These are phyloP conservation scores for Sporothrix euskadiensis DNA, from an alignment of 2,329 filamentous ascomycete genomes.

Conservation along the genomic window DNA sequence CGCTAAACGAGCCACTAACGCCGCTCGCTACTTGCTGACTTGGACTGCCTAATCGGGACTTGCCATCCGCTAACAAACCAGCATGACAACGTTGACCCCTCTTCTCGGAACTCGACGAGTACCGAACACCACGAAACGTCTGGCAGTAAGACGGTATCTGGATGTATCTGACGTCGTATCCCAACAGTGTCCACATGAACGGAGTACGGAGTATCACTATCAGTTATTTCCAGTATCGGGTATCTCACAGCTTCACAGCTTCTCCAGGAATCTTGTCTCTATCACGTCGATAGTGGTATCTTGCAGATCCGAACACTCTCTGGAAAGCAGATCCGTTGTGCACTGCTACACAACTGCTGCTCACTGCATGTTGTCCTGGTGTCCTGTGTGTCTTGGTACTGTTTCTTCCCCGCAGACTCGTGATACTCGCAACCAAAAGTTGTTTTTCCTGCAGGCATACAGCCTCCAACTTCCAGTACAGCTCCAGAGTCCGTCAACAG, in stretches of 20 bases:
- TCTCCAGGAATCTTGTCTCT: not conserved
- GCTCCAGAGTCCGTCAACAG: not conserved
- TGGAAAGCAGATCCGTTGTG: not conserved
- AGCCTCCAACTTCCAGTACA: not conserved
- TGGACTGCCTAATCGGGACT: not conserved
- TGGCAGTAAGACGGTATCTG: not conserved
- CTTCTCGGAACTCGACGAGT: slow-evolving; percentile 13
- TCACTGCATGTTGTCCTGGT: not conserved
- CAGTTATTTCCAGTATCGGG: not conserved
- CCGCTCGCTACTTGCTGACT: not conserved
- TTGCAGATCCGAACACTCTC: slow-evolving; percentile 1
- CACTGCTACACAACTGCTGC: not conserved
- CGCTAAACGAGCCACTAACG: not conserved
- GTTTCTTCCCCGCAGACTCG: not conserved
- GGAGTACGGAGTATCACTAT: not conserved
- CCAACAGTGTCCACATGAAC: not conserved
- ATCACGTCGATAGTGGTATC: slow-evolving; percentile 3
- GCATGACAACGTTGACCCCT: not conserved
- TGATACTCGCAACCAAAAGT: not conserved
- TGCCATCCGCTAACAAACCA: not conserved
- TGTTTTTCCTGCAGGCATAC: not conserved
- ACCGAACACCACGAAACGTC: not conserved
- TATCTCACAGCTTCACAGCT: no score
- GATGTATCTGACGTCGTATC: not conserved
- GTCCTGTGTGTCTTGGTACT: not conserved